These are phyloP conservation scores for Sextonia rubra DNA, from an alignment of 164 flowering plant genomes.

Conservation along the genomic window DNA sequence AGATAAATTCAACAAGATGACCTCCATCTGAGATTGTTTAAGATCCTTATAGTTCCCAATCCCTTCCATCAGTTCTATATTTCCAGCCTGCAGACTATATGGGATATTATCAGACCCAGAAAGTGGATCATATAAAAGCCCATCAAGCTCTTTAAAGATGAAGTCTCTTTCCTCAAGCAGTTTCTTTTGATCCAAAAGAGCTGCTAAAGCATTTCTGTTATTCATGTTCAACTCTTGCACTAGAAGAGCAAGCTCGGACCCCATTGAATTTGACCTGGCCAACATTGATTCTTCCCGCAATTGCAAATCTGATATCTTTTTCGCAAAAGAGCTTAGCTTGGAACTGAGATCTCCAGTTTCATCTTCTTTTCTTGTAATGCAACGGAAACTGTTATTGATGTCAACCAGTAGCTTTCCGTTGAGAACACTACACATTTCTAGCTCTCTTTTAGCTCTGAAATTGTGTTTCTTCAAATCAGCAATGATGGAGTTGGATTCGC, in stretches of 20 bases:
- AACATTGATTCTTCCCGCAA: conserved; percentile 77
- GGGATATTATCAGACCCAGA: neutral
- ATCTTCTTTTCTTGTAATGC: conserved; percentile 60
- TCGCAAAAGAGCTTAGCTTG: conserved; percentile 57
- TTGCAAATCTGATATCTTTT: conserved; percentile 63
- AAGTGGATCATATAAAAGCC: neutral
- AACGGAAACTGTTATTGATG: conserved; percentile 66
- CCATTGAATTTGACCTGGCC: conserved; percentile 69
- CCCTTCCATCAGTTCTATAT: neutral
- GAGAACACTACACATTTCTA: conserved; percentile 60
- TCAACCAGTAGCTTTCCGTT: conserved; percentile 76
- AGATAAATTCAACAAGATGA: conserved; percentile 26
- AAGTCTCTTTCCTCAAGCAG: conserved; percentile 28
- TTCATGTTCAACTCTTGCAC: conserved; percentile 63
- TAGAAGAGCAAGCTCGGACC: conserved; percentile 59
- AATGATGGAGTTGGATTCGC: conserved; percentile 57
- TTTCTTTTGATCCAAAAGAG: conserved; percentile 53
- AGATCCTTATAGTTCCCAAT: conserved; percentile 21
- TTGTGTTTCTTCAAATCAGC: conserved; percentile 68
- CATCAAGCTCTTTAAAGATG: conserved; percentile 5
- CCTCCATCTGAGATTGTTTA: conserved; percentile 36
- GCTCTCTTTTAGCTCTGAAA: conserved; percentile 53
- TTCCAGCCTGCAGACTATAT: neutral
- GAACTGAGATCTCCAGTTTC: conserved; percentile 52
- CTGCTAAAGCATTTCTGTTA: conserved; percentile 28